Evolutionary conservation across 2,329 filamentous ascomycete genomes (phyloP), one percentile per base, ranked within the genome.

Genomic region (Emericellopsis cladophorae): DNA sequence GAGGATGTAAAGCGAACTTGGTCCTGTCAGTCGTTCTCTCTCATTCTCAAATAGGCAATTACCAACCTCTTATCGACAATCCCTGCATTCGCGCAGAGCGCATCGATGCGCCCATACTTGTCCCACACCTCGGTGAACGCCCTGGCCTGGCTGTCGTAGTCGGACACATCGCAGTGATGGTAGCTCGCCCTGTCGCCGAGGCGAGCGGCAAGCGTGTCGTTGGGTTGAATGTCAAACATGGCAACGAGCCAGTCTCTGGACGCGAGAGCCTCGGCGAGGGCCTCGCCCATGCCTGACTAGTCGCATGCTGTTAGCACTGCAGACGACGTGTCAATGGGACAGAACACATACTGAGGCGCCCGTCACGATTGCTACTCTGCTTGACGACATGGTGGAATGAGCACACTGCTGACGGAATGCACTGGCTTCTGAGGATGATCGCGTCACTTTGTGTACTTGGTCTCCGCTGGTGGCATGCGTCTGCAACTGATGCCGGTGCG

Each of bases 11-110:
- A 67, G 46, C 15, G 65, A 68, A 14, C 57, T 60, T 10, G 47
- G 51, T 22, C 34, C 10, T 16, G 11, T 29, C 26, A n/a, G 21
- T 10, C 7, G 35, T 21, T 21, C 5, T 21, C 18, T 21, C 18
- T 21, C 18, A 3, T 21, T 36, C 33, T 37, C 12, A 39, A 36
- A 38, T 14, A 15, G 18, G 14, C n/a, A 40, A 21, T 21, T 21
- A 21, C 18, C 38, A 15, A 43, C 48, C 48, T 50, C 37, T 47
- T 47, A 48, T 73, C 68, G 2, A 67, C 58, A 29, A 66, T 62
- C n/a, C 68, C 71, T 1, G 69, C 68, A 45, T 74, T 74, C 31
- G 66, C 62, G 15, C 66, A 64, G 2, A 73, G 47, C 0, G 62
- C 61, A 52, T 74, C 69, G 12, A 74, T 54, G 5, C 65, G 61